Evolutionary conservation across 1,139 yeast species (phyloP).

Genomic region (Wickerhamomyces sp.): DNA sequence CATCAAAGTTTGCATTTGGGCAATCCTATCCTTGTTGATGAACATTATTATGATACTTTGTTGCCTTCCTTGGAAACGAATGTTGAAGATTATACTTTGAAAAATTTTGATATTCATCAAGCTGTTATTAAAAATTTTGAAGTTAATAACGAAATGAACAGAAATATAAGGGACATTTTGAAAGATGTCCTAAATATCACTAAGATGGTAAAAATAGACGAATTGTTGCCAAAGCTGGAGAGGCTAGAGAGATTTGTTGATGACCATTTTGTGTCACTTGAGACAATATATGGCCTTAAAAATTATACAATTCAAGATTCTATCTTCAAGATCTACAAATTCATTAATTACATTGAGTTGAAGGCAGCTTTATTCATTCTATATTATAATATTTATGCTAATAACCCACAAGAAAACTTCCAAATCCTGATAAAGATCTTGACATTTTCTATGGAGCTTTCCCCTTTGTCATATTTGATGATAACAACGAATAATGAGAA

Average conservation of each 20-base stretch:
- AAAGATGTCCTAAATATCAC: constrained; percentile 22
- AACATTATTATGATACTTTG: constrained; percentile 35
- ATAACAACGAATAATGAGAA: constrained; percentile 21
- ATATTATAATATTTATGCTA: constrained; percentile 22
- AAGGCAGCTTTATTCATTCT: constrained; percentile 22
- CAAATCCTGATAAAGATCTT: constrained; percentile 8
- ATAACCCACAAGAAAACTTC: constrained; percentile 8
- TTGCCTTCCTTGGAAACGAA: constrained; percentile 27
- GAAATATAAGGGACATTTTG: constrained; percentile 19
- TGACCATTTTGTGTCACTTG: constrained; percentile 15
- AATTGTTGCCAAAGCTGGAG: constrained; percentile 16
- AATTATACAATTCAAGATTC: constrained; percentile 12
- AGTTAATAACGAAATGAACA: constrained; percentile 21
- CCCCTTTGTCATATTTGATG: constrained; percentile 18
- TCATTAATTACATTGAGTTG: constrained; percentile 23
- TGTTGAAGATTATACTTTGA: constrained; percentile 8
- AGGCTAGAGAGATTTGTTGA: constrained; percentile 17
- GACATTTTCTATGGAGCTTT: constrained; percentile 15
- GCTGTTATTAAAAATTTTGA: constrained; percentile 20
- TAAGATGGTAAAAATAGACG: constrained; percentile 15
- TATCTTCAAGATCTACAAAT: constrained; percentile 20
- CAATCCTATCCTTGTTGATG: constrained; percentile 32
- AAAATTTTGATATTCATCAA: constrained; percentile 16
- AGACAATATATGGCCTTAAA: constrained; percentile 18
- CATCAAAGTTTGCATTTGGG: constrained; percentile 38